Evolutionary conservation across 441 rosid species (phyloP).

Genomic region (Erodium chrysanthum): DNA sequence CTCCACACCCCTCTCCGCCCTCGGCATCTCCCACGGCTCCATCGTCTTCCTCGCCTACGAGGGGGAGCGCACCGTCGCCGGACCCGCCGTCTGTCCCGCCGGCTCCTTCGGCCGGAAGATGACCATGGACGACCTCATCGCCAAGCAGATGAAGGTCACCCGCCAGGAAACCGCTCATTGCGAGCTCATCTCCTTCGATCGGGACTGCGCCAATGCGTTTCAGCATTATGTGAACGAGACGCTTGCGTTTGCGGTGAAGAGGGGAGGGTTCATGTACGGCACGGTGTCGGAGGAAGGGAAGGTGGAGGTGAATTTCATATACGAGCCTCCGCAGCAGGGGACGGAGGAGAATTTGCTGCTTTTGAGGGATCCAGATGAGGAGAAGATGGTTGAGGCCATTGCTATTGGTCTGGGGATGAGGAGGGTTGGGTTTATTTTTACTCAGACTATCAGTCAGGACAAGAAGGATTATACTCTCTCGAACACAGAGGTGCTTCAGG

Average conservation of each 20-base stretch:
- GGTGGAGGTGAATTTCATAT: conserved; percentile 73
- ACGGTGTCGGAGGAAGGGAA: conserved; percentile 58
- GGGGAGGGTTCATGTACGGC: conserved; percentile 89
- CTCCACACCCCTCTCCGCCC: conserved; percentile 38
- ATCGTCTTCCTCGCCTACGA: conserved; percentile 62
- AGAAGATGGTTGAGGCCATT: conserved; percentile 65
- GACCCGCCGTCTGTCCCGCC: conserved; percentile 61
- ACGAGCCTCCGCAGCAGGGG: conserved; percentile 94
- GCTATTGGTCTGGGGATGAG: conserved; percentile 80
- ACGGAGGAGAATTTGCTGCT: conserved; percentile 48
- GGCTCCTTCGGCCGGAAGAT: conserved; percentile 95
- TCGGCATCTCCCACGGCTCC: conserved; percentile 65
- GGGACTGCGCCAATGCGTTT: conserved; percentile 67
- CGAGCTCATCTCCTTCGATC: conserved; percentile 77
- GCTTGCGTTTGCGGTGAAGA: conserved; percentile 68
- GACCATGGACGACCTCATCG: conserved; percentile 94
- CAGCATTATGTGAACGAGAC: conserved; percentile 72
- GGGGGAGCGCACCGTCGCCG: conserved; percentile 60
- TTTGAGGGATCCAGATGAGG: conserved; percentile 62
- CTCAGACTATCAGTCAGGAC: conserved; percentile 62
- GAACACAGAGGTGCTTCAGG: conserved; percentile 61
- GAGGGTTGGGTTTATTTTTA: conserved; percentile 79
- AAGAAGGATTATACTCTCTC: conserved; percentile 72
- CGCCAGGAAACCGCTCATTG: conserved; percentile 82
- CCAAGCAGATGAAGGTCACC: conserved; percentile 72